Base-by-base conservation (phyloP, 352 stramenopile genomes). In the Phytophthora ohioensis region DNA sequence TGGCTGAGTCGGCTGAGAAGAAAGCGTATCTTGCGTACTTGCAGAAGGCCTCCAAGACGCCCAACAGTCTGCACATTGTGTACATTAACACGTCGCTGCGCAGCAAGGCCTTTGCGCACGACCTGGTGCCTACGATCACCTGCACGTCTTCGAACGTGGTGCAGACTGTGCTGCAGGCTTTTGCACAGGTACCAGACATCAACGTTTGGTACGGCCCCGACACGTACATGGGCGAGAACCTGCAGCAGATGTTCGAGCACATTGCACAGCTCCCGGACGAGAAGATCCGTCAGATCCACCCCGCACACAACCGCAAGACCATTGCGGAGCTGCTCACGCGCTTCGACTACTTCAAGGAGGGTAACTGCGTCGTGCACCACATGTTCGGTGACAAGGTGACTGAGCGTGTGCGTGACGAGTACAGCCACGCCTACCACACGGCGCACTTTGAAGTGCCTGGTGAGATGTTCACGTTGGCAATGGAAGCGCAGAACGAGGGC, bases 21-120 rank as follows among this genome's bases (percentile, higher is more conserved):
- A 82, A 96, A 55, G 85, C 81, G 4, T 99, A 99, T 76, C 82
- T 91, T 48, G 96, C 96, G 30, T 99, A 97, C 89, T 73, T 99
- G 46, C 78, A 87, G 64, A 97, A 97, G 75, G 91, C 90, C 5
- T 78, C 90, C 8, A 88, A 97, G 75, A 97, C 80, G 21, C 82
- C 89, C 45, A 93, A 92, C 71, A 92, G 91, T n/a, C 75, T 99
- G 32, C 97, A 99, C 79, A 95, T 99, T 12, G 92, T 99, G 57
- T 99, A 99, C 87, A 99, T 99, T 76, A 99, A 99, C 81, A 99
- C 97, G 30, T 98, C 91, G 49, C 84, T 99, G 56, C 92, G 98
- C 56, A 99, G 95, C 73, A 99, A 99, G 81, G 97, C 97, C 12
- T 90, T 97, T 21, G 87, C 87, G n/a, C 91, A 95, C 49, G 91